Conservation (phyloP, 176 grass and related monocot genomes). For the Rhynchospora breviuscula region DNA sequence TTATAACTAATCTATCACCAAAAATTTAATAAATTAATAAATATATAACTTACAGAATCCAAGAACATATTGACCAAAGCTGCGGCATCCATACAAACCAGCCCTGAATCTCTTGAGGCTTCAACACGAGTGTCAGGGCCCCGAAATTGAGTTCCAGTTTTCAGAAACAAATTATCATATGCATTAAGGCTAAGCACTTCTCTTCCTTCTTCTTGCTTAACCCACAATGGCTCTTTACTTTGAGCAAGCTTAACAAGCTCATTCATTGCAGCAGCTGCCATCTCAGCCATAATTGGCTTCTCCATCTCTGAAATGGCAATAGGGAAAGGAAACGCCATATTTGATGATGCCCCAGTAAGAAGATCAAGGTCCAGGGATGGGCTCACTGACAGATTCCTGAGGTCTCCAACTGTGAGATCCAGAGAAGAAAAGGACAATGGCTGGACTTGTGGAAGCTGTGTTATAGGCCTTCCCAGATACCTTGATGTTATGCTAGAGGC, state of each 20-base stretch:
- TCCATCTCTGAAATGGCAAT: slow-evolving; percentile 53
- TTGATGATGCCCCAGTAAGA: slow-evolving; percentile 28
- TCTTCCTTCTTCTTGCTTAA: slow-evolving; percentile 31
- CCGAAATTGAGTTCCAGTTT: slow-evolving; percentile 42
- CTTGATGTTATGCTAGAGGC: slow-evolving; percentile 70
- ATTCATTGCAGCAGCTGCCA: slow-evolving; percentile 61
- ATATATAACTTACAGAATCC: slow-evolving; percentile 46
- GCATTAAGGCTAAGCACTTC: slow-evolving; percentile 48
- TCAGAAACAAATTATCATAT: slow-evolving; percentile 62
- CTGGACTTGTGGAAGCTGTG: slow-evolving; percentile 49
- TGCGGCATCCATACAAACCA: slow-evolving; percentile 47
- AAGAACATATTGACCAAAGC: slow-evolving; percentile 78
- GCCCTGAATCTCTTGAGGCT: slow-evolving; percentile 49
- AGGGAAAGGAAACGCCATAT: slow-evolving; percentile 39
- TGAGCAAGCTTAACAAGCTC: slow-evolving; percentile 74
- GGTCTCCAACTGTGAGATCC: slow-evolving; percentile 52
- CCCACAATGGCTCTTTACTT: slow-evolving; percentile 61
- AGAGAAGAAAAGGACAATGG: slow-evolving; percentile 44
- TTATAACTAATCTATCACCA: not conserved
- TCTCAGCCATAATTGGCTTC: slow-evolving; percentile 54
- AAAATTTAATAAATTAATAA: not conserved
- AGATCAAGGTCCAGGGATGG: slow-evolving; percentile 77
- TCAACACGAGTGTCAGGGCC: slow-evolving; percentile 41
- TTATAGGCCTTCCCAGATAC: slow-evolving; percentile 74
- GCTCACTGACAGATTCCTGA: slow-evolving; percentile 6